A percentile compares a stretch with the other conserved stretches of the same genome.
phyloP scores from a whole-genome alignment of 495 filamentous ascomycete genomes.

The Neurospora sp. region DNA sequence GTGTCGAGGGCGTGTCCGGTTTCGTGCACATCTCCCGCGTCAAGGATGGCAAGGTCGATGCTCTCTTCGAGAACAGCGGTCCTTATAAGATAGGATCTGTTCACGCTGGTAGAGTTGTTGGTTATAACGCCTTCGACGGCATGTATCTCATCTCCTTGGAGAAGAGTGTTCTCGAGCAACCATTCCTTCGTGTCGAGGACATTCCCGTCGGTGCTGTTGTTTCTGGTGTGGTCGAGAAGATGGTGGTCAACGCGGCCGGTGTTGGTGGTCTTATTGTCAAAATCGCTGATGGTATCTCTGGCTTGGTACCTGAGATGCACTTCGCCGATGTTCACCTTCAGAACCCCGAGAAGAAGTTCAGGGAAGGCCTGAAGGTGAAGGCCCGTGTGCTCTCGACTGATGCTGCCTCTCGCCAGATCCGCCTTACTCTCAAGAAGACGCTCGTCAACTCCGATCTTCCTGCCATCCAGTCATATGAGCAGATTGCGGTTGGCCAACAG shows the following conservation, averaged over 20 bases:
- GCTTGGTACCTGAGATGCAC: constrained; percentile 78
- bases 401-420: constrained; percentile 62
- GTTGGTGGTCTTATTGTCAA: constrained; percentile 72
- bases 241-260: constrained; percentile 62
- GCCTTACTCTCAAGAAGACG: constrained; percentile 89
- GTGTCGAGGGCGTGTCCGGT: constrained; percentile 59
- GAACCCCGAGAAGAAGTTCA: constrained; percentile 92
- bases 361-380: constrained; percentile 73
- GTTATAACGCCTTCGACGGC: constrained; percentile 79
- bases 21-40: constrained; percentile 92
- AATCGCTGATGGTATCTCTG: constrained; percentile 75
- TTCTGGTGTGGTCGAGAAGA: constrained; percentile 73
- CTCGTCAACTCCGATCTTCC: constrained; percentile 76
- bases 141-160: constrained; percentile 80
- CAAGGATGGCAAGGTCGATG: constrained; percentile 77
- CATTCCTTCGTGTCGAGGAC: constrained; percentile 84
- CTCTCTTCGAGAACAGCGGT: constrained; percentile 61
- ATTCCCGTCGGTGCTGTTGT: constrained; percentile 71
- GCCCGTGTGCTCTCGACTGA: constrained; percentile 76
- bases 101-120: constrained; percentile 73
- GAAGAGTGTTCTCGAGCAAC: constrained; percentile 69
- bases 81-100: constrained; percentile 63
- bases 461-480: constrained; percentile 64
- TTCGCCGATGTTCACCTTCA: constrained; percentile 78
- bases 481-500: constrained; percentile 57